Conservation (phyloP, 768 basidiomycete genomes). For the Calvatia gigantea region DNA sequence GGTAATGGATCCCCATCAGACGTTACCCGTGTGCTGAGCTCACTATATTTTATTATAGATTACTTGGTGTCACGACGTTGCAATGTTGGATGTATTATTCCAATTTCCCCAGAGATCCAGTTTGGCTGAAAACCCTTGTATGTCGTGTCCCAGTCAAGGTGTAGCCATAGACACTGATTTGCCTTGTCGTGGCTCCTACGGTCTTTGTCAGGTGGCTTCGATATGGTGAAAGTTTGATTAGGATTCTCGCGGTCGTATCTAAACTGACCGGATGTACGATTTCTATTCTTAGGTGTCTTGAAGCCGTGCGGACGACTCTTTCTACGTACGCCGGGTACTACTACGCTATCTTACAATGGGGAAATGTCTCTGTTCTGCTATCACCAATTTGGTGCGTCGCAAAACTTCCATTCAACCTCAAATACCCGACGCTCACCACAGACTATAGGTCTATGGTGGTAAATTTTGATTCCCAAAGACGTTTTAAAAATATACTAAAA, state of each 20-base stretch:
- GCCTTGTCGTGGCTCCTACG: not conserved
- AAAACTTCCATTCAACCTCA: too few relatives aligned
- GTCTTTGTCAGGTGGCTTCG: not conserved
- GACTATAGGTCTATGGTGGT: not conserved
- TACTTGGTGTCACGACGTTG: not conserved
- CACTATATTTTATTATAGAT: not conserved
- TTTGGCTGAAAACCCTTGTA: not conserved
- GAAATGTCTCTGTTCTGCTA: not conserved
- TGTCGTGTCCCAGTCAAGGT: not conserved
- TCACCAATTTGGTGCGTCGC: not conserved
- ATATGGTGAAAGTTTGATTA: not conserved
- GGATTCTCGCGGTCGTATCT: not conserved
- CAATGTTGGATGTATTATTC: slow-evolving; percentile 2
- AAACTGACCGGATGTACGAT: not conserved
- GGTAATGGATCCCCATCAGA: not conserved
- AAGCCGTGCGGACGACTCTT: not conserved
- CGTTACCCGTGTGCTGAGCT: too few relatives aligned
- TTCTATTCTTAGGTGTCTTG: not conserved
- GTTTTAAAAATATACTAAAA: not conserved
- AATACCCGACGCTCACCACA: too few relatives aligned
- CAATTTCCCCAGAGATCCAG: not conserved
- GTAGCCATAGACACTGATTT: not conserved
- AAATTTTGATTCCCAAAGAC: not conserved
- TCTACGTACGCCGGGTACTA: not conserved
- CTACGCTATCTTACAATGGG: slow-evolving; percentile 1